Percentiles rank a stretch among this genome's conserved stretches.
phyloP scores from a whole-genome alignment of 2,329 filamentous ascomycete species.

The Tolypocladium album region DNA sequence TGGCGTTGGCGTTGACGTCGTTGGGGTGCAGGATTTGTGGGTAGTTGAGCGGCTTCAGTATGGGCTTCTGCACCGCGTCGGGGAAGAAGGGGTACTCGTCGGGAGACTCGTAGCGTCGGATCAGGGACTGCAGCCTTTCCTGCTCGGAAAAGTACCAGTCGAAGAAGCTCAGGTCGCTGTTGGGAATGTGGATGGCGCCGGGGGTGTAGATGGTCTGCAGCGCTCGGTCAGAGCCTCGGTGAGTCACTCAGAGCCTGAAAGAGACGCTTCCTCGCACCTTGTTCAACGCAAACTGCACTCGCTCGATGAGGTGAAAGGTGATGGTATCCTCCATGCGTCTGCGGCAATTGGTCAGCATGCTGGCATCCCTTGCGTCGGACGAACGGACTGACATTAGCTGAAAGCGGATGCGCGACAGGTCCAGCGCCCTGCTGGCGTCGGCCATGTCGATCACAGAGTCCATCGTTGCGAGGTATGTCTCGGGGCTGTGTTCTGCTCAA shows the following conservation, averaged over 20 bases:
- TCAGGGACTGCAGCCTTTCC: conserved; percentile 81
- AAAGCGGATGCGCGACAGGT: conserved; percentile 85
- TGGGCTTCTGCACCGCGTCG: conserved; percentile 62
- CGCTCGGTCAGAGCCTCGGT: neutral
- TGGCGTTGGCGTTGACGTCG: conserved; percentile 78
- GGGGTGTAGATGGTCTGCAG: conserved; percentile 65
- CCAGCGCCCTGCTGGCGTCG: conserved; percentile 74
- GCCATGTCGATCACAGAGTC: conserved; percentile 83
- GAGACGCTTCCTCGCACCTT: conserved; percentile 17
- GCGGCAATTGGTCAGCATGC: conserved; percentile 1
- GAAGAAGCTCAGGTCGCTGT: conserved; percentile 66
- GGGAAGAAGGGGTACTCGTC: conserved; percentile 99
- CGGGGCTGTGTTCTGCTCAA: neutral
- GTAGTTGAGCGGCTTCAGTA: conserved; percentile 82
- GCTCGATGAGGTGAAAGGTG: conserved; percentile 91
- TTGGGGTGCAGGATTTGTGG: conserved; percentile 81
- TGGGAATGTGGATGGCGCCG: conserved; percentile 69
- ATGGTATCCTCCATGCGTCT: conserved; percentile 97
- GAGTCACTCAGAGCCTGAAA: neutral
- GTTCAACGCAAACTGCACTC: conserved; percentile 94
- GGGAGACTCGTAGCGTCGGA: conserved; percentile 89
- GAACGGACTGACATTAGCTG: conserved; percentile 65
- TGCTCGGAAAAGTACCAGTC: conserved; percentile 91
- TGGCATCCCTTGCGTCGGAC: conserved; percentile 1
- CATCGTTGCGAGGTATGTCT: conserved; percentile 43